Evolutionary conservation across 768 basidiomycete species (phyloP), one percentile per base, ranked within the genome.

Genomic region (Crassisporium funariophilum): DNA sequence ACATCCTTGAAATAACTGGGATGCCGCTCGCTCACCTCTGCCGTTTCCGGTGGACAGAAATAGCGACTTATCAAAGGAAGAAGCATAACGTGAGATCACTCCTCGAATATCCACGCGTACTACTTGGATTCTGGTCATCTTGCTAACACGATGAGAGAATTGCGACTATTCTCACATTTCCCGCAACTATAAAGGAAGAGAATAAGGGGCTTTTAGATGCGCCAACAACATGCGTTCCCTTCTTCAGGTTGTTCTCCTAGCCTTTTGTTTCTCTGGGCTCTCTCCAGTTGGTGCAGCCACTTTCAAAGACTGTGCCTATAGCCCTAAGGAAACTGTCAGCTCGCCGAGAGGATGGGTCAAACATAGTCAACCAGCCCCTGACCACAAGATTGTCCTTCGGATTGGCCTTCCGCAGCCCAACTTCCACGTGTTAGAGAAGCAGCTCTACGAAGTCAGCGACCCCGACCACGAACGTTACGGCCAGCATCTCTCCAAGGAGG

Each of bases 401-500:
- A 78, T 84, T 31, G 82, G 74, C 20, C 71, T 84, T 17, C 74
- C 71, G 12, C 81, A 81, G 50, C 71, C 73, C 21, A 69, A 78
- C 55, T 76, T 81, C 47, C 50, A 66, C 50, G 62, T 67, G 17
- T 64, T 83, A 5, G 75, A 82, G 55, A 62, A 72, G 36, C 74
- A 77, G 50, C 68, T 84, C 2, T 77, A 70, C 53, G 75, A 83
- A 59, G 70, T 82, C 33, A 81, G 79, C 56, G 71, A 84, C 47
- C 82, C 82, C 0, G 62, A 57, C 37, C 79, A 83, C 45, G 56
- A 64, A 24, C 73, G 76, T 53, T 82, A 67, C 44, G 82, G 81
- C 0, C 68, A 72, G 12, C 72, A 82, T 53, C 64, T 88, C 38
- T 77, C 84, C 29, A 86, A 85, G 66, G 78, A 75, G 44, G 79